Conservation (phyloP, 139 green algal genomes). For the Chlamydomonas sp. region DNA sequence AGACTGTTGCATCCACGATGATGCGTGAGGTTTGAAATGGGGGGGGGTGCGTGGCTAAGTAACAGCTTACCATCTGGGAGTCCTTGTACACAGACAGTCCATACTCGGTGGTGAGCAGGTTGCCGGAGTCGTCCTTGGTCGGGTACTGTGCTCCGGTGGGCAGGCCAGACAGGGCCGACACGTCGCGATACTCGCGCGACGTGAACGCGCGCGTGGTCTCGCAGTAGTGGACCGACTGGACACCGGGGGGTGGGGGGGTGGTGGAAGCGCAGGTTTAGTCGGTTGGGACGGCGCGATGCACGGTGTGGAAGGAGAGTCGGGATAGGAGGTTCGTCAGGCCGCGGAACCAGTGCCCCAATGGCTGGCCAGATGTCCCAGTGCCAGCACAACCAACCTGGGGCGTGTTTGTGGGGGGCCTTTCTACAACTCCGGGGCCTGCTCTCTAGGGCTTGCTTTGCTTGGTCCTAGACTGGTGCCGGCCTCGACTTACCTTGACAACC, state of each 20-base stretch:
- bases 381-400: too few species aligned
- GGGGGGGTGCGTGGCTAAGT: background rate
- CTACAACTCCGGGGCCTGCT: too few species aligned
- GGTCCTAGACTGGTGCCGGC: too few species aligned
- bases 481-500: too few species aligned
- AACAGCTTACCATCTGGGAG: conserved; percentile 70
- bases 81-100: conserved; percentile 89
- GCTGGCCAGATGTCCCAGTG: too few species aligned
- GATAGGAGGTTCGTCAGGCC: background rate
- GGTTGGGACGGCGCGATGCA: background rate
- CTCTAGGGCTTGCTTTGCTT: too few species aligned
- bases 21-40: background rate
- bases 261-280: background rate
- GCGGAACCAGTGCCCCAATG: too few species aligned
- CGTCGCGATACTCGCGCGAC: conserved; percentile 82
- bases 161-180: conserved; percentile 66
- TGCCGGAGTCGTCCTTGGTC: conserved; percentile 69
- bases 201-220: conserved; percentile 60
- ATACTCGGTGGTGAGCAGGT: conserved; percentile 90
- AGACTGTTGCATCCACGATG: too few species aligned
- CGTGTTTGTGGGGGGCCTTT: too few species aligned
- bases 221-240: conserved; percentile 85
- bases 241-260: too few species aligned
- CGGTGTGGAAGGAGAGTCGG: background rate
- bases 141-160: conserved; percentile 71